Percentiles rank a stretch among this genome's conserved stretches.
Evolutionary conservation across 2,329 filamentous ascomycete species (phyloP).

Genomic region (Sarocladiaceae sp.): DNA sequence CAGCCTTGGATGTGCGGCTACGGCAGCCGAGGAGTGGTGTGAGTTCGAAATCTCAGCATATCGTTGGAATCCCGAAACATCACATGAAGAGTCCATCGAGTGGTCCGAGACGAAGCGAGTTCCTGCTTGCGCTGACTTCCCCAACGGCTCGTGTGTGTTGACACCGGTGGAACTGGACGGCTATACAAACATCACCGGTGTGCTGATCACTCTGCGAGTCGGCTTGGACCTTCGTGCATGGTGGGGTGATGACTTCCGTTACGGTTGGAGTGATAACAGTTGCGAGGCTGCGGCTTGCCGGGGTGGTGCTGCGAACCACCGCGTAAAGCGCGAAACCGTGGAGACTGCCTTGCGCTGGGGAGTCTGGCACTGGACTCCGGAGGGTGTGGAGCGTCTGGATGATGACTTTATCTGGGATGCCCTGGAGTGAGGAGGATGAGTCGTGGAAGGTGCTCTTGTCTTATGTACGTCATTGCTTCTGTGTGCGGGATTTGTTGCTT

Average conservation of each 20-base stretch:
- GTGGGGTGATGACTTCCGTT: constrained; percentile 37
- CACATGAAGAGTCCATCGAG: constrained; percentile 30
- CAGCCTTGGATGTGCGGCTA: constrained; percentile 33
- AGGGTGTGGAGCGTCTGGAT: constrained; percentile 28
- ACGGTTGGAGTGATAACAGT: constrained; percentile 37
- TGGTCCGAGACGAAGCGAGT: constrained; percentile 36
- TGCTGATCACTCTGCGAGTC: constrained; percentile 33
- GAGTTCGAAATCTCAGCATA: constrained; percentile 39
- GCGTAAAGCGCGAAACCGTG: constrained; percentile 27
- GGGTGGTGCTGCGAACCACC: constrained; percentile 18
- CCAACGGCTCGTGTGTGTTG: constrained; percentile 27
- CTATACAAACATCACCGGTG: constrained; percentile 33
- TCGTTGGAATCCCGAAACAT: constrained; percentile 26
- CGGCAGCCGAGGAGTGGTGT: constrained; percentile 31
- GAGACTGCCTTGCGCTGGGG: constrained; percentile 25
- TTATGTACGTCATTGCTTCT: constrained; percentile 15
- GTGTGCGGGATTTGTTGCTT: constrained; percentile 22
- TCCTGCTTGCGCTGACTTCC: constrained; percentile 31
- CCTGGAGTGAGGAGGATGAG: constrained; percentile 1
- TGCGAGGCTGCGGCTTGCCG: constrained; percentile 34
- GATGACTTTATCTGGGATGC: constrained; percentile 22
- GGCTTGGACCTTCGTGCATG: constrained; percentile 32
- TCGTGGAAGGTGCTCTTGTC: not conserved
- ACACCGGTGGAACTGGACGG: constrained; percentile 31
- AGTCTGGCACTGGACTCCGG: constrained; percentile 27